A percentile compares a stretch with the other conserved stretches of the same genome.
Evolutionary conservation across 2,329 filamentous ascomycete genomes (phyloP).

Genomic region (Bipolaris oryzae): DNA sequence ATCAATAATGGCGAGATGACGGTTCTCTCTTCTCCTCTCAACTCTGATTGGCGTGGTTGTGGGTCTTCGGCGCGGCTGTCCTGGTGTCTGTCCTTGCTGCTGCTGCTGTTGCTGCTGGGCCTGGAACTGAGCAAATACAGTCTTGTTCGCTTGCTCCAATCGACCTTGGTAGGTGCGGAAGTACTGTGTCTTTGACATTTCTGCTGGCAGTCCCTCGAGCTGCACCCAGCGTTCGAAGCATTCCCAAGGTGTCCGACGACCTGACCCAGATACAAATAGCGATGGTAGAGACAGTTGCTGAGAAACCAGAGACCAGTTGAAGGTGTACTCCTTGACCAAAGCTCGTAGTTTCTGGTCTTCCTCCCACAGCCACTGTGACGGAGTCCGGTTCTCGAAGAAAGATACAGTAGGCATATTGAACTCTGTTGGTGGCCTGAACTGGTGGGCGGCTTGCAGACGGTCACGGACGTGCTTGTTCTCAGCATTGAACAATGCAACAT

Average conservation of each 20-base stretch:
- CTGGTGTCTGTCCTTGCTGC: constrained; percentile 58
- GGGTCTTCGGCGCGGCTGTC: constrained; percentile 63
- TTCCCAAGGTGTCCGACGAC: constrained; percentile 94
- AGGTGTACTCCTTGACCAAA: constrained; percentile 89
- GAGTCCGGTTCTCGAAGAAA: constrained; percentile 85
- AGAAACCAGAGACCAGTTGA: constrained; percentile 97
- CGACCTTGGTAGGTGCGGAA: constrained; percentile 77
- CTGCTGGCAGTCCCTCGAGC: constrained; percentile 84
- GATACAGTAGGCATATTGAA: constrained; percentile 85
- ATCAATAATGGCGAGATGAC: constrained; percentile 87
- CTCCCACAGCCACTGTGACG: constrained; percentile 87
- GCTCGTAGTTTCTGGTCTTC: constrained; percentile 90
- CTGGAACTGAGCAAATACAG: constrained; percentile 64
- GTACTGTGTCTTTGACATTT: constrained; percentile 95
- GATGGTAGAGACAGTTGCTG: constrained; percentile 77
- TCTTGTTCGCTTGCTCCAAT: constrained; percentile 67
- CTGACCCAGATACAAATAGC: constrained; percentile 79
- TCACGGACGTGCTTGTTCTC: constrained; percentile 91
- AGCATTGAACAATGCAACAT: constrained; percentile 86
- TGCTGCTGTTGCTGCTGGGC: constrained; percentile 60
- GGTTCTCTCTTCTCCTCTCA: constrained; percentile 82
- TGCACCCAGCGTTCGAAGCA: constrained; percentile 98
- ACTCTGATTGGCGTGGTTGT: constrained; percentile 81
- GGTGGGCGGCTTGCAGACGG: constrained; percentile 85
- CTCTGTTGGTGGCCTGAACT: constrained; percentile 91